phyloP scores from a whole-genome alignment of 2,329 filamentous ascomycete species.

The Cordyceps farinosa region DNA sequence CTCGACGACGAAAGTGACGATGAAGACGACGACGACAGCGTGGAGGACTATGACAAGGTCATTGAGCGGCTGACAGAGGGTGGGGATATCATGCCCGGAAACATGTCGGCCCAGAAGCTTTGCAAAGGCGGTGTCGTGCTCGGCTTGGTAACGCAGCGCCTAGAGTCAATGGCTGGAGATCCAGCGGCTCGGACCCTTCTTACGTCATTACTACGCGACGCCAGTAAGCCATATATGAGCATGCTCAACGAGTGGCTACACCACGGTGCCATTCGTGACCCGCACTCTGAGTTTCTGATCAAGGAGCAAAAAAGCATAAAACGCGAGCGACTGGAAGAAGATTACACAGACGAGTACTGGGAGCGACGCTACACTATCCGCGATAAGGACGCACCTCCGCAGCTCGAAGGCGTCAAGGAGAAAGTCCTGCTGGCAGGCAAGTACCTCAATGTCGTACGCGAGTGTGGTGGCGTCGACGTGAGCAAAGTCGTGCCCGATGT shows the following conservation, averaged over 20 bases:
- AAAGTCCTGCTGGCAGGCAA: conserved; percentile 95
- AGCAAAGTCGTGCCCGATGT: conserved; percentile 84
- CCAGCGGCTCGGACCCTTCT: conserved; percentile 80
- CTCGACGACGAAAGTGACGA: conserved; percentile 76
- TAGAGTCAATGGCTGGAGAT: conserved; percentile 90
- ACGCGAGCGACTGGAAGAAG: conserved; percentile 84
- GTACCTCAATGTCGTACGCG: conserved; percentile 94
- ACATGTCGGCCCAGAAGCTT: conserved; percentile 81
- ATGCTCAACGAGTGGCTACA: conserved; percentile 99
- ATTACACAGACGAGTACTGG: conserved; percentile 99
- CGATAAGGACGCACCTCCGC: conserved; percentile 85
- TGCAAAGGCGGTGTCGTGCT: conserved; percentile 98
- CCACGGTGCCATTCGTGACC: conserved; percentile 90
- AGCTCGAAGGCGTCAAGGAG: conserved; percentile 85
- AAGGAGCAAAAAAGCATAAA: conserved; percentile 95
- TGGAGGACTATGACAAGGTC: conserved; percentile 87
- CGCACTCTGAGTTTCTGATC: conserved; percentile 88
- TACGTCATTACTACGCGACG: conserved; percentile 77
- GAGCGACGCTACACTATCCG: conserved; percentile 95
- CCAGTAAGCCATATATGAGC: conserved; percentile 90
- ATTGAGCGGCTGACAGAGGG: conserved; percentile 85
- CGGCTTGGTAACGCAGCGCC: conserved; percentile 75
- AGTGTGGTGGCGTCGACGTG: conserved; percentile 93
- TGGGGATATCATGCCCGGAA: conserved; percentile 73
- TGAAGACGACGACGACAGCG: conserved; percentile 63